phyloP scores from a whole-genome alignment of 192 early-diverging fungal genomes.

The Entrophospora sp. region DNA sequence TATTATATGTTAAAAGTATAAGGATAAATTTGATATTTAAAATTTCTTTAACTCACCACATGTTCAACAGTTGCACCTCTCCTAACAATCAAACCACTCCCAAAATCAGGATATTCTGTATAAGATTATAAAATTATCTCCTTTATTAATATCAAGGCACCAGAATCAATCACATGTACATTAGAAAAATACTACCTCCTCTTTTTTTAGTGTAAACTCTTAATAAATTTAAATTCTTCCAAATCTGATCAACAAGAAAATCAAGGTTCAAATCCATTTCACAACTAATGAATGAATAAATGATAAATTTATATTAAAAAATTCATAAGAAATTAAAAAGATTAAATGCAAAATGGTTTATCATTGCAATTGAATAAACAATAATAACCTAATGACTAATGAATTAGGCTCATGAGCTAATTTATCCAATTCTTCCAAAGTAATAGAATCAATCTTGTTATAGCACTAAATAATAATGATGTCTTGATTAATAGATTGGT shows the following conservation, averaged over 20 bases:
- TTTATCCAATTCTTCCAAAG: conserved; percentile 89
- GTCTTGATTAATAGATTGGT: not conserved
- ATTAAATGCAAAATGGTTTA: not conserved
- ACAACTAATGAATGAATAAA: conserved; percentile 40
- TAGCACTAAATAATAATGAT: conserved; percentile 42
- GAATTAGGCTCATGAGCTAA: conserved; percentile 86
- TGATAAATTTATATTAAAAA: not conserved
- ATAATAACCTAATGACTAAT: conserved; percentile 58
- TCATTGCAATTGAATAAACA: not conserved
- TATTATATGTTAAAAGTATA: not conserved
- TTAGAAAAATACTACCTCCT: conserved; percentile 28
- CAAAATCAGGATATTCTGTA: conserved; percentile 91
- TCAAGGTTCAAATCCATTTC: conserved; percentile 90
- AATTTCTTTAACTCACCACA: conserved; percentile 32
- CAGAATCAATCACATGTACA: no score
- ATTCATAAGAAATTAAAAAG: not conserved
- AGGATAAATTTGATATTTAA: not conserved
- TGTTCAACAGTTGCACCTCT: conserved; percentile 73
- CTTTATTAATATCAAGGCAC: no score
- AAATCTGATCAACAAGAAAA: conserved; percentile 81
- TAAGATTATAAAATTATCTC: no score
- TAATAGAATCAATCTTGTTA: conserved; percentile 97
- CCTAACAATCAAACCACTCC: conserved; percentile 82
- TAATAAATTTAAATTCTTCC: conserved; percentile 80
- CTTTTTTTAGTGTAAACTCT: conserved; percentile 96